A percentile compares a stretch with the other conserved stretches of the same genome.
These are phyloP conservation scores for Alternaria sp. DNA, from an alignment of 2,329 filamentous ascomycete species.

Conservation along the genomic window DNA sequence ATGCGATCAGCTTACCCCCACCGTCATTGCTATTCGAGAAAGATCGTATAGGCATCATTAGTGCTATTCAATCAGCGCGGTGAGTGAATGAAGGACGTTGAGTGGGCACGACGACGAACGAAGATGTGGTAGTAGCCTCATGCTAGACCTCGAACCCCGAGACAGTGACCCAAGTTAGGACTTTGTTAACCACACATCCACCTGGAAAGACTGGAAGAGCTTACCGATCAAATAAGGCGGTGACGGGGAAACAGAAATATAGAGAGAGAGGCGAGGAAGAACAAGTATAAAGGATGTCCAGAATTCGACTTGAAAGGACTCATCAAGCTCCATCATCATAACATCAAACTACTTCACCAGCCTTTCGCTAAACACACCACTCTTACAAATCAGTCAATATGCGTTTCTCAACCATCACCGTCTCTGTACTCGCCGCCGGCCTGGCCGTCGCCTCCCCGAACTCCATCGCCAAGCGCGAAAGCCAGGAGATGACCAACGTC, in stretches of 20 bases:
- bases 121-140: neutral
- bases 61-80: neutral
- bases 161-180: neutral
- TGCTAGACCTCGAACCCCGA: neutral
- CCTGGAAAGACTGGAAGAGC: neutral
- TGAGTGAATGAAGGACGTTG: neutral
- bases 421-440: constrained; percentile 14
- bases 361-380: neutral
- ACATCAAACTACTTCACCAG: constrained; percentile 7
- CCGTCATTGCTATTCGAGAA: neutral
- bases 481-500: constrained; percentile 13
- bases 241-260: neutral
- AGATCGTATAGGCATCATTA: neutral
- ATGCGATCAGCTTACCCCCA: constrained; percentile 17
- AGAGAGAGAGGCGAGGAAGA: neutral
- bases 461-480: constrained; percentile 12
- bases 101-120: neutral
- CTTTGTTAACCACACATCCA: neutral
- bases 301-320: neutral
- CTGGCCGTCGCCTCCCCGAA: constrained; percentile 14
- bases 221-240: neutral
- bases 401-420: constrained; percentile 18
- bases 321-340: constrained; percentile 7
- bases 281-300: constrained; percentile 8
- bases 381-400: constrained; percentile 6